Percentiles rank a stretch among this genome's conserved stretches.
Conservation (phyloP, 2,329 filamentous ascomycete species). For the Pseudohalonectria lignicola region DNA sequence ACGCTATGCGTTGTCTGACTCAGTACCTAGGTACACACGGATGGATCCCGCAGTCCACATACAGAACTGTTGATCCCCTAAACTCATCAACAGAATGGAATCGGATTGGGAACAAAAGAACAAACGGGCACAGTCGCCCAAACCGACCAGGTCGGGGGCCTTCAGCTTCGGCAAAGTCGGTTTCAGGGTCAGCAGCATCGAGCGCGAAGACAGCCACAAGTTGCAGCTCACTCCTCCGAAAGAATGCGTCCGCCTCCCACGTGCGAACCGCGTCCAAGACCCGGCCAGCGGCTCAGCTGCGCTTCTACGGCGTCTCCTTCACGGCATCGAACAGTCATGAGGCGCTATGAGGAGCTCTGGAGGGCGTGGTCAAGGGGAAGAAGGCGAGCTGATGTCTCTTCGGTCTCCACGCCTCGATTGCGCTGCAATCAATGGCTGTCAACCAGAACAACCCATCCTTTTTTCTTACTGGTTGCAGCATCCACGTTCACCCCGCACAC, state of each 20-base stretch:
- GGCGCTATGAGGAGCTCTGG: neutral
- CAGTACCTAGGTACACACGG: too few relatives aligned
- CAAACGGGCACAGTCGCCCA: neutral
- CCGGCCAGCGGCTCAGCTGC: neutral
- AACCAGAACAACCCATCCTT: too few relatives aligned
- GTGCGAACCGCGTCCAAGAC: neutral
- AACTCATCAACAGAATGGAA: too few relatives aligned
- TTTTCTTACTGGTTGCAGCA: too few relatives aligned
- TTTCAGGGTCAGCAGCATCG: neutral
- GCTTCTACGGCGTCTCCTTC: neutral
- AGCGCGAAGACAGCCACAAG: neutral
- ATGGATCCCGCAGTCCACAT: too few relatives aligned
- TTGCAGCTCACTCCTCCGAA: neutral
- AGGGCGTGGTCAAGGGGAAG: neutral
- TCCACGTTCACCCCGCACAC: too few relatives aligned
- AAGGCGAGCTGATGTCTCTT: too few relatives aligned
- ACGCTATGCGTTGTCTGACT: too few relatives aligned
- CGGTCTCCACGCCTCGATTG: too few relatives aligned
- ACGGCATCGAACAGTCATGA: neutral
- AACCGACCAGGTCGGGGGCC: neutral
- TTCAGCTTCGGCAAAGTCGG: neutral
- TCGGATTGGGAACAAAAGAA: too few relatives aligned
- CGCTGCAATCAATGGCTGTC: too few relatives aligned
- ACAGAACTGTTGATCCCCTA: too few relatives aligned
- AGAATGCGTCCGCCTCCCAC: neutral